Base-by-base conservation (phyloP, 768 basidiomycete genomes). In the Megacollybia marginata region DNA sequence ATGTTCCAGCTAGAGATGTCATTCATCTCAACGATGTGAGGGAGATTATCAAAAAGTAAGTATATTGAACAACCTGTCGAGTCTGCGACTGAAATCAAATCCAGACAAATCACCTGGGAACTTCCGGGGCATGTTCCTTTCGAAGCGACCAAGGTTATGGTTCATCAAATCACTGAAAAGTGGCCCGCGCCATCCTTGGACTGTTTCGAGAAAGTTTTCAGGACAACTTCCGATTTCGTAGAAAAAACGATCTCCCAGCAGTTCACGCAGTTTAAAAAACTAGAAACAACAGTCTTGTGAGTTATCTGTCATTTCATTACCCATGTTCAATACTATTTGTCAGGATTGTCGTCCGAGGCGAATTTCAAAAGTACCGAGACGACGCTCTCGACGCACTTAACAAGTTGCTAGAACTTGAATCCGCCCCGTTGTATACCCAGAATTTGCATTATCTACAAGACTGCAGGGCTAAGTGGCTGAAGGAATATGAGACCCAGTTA, bases 361-460 rank as follows among this genome's bases (percentile, higher is more conserved):
- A 47, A 36, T 35, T 54, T 32, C 42, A 48, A 18, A 49, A 54
- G 20, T 56, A 58, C 48, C 64, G 63, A 35, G 51, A 34, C 1
- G 55, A 48, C 5, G 59, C 69, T 2, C 49, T 52, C 0, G 7
- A 18, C 1, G 57, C 58, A 7, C 48, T 80, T 12, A 56, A 54
- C 16, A 63, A 69, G 42, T 57, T 69, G 2, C 55, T 75, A 8
- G 48, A 53, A 4, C 53, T 76, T 4, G 80, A 81, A 58, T 52
- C 33, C 1, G 33, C 53, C 6, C 74, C 74, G 0, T 52, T 60
- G 8, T 76, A 65, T 48, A 78, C 74, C 5, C 67, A 64, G 48
- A 70, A 68, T 36, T 9, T 40, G 40, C 50, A 54, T 7, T 65
- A 65, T 51, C 58, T 50, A 7, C 10, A 52, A 23, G 36, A 38